Evolutionary conservation across 1,284 basidiomycete species (phyloP), one percentile per base, ranked within the genome.

Genomic region (Leccinum colubrinum): DNA sequence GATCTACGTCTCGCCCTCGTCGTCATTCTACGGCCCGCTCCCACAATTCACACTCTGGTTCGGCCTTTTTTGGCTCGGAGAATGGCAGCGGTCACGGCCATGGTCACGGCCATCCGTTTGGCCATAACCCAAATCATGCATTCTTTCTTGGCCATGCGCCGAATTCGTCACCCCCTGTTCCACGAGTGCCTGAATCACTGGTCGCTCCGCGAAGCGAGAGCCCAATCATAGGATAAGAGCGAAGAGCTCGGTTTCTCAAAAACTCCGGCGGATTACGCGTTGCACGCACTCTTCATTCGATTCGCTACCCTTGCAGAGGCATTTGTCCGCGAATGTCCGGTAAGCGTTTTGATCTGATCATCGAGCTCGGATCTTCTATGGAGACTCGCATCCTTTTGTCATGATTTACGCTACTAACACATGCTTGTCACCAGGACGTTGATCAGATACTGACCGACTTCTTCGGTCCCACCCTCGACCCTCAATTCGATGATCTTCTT

Each of bases 241-340:
- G 81, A 88, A 50, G 64, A 68, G 22, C 77, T 82, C 11, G 81
- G 85, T 68, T 87, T 89, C 60, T 87, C 88, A 2, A 87, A 86
- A 68, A 93, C 90, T 11, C 94, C 94, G 0, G 88, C 88, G 0
- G 94, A 95, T 67, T 94, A 91, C 68, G 94, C 94, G 1, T 77
- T 96, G 37, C 90, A 94, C 70, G 91, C 93, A 0, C 83, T 95
- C 6, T 95, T 95, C 74, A 88, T 92, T 58, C 86, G 90, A 6
- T 95, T 95, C 69, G 90, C 90, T 3, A 84, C 88, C 0, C 79
- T 84, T 2, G 91, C 92, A 0, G 92, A 95, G 74, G 77, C 77
- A 6, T 91, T 94, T 67, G 78, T 95, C 54, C 84, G 83, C 4
- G 83, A 88, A 65, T 81, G 83, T 54, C 70, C 90, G 68, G 93